Evolutionary conservation across 2,329 filamentous ascomycete genomes (phyloP), one percentile per base, ranked within the genome.

Genomic region (Thielaviopsis cerberus): DNA sequence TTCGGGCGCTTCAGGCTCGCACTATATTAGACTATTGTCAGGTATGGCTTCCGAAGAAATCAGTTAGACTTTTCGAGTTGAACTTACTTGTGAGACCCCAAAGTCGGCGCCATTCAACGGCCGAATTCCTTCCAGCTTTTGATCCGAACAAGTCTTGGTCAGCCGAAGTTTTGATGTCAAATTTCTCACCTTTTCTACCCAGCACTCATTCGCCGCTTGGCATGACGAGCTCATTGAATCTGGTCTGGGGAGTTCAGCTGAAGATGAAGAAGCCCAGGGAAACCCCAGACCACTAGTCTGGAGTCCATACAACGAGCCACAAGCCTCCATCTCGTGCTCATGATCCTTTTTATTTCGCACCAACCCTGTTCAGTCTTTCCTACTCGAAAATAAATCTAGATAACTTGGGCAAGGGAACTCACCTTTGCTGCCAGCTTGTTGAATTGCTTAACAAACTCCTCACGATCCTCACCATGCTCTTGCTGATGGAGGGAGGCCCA

Each of bases 341-440:
- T n/a, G 4, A 41, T 41, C 34, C 34, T 41, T 41, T 41, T 41
- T 41, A 17, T 6, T 30, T 5, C 11, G 6, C 15, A 41, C 15
- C 15, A 17, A 17, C 34, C 13, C 34, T n/a, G 34, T 41, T 41
- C 34, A 41, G 34, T 17, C 34, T 41, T 41, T 41, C 34, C 34
- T n/a, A 41, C 34, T 41, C 34, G n/a, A 41, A 41, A 41, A 17
- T 3, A 41, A 41, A 6, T 13, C 34, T 17, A 41, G 34, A n/a
- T 41, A n/a, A n/a, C 34, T 41, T 3, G 34, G 34, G 15, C 7
- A 41, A 10, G 34, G 34, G 30, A 2, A 41, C 62, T 30, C 61
- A 81, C 80, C 73, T 78, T 78, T 58, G 71, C 74, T 2, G 81
- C 81, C 4, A 83, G 66, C 4, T 73, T 70, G 65, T 84, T 84